Percentiles rank a stretch among this genome's conserved stretches.
These are phyloP conservation scores for Chrysanthemum lavandulifolium DNA, from an alignment of 129 eudicot genomes.

Conservation along the genomic window DNA sequence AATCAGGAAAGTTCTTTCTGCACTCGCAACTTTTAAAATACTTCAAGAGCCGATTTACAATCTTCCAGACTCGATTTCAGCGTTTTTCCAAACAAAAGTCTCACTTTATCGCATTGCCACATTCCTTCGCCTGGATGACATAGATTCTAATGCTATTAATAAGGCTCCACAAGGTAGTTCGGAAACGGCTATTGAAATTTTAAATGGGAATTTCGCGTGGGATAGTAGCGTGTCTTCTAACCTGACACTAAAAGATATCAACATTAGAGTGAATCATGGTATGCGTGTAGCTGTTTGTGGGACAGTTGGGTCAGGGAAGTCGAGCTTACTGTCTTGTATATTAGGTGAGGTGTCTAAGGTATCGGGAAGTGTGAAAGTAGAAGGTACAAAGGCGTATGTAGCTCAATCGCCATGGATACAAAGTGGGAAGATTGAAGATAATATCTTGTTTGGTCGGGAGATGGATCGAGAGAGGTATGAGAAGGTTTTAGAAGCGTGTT, in stretches of 20 bases:
- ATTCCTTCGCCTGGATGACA: constrained; percentile 63
- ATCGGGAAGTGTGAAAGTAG: constrained; percentile 54
- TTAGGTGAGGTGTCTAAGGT: constrained; percentile 71
- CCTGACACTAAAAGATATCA: constrained; percentile 56
- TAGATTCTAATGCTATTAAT: constrained; percentile 48
- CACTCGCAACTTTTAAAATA: constrained; percentile 73
- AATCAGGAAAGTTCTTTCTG: constrained; percentile 70
- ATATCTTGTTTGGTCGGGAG: constrained; percentile 71
- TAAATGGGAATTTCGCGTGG: constrained; percentile 65
- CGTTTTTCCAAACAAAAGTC: constrained; percentile 73
- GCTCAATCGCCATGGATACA: constrained; percentile 92
- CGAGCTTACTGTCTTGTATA: constrained; percentile 68
- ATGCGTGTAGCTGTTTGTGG: constrained; percentile 88
- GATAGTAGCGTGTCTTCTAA: constrained; percentile 34
- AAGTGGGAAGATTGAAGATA: constrained; percentile 80
- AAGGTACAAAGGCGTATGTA: constrained; percentile 75
- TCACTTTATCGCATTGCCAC: constrained; percentile 78
- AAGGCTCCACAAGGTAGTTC: constrained; percentile 39
- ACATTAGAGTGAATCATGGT: constrained; percentile 45
- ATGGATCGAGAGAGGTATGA: constrained; percentile 62
- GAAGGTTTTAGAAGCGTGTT: constrained; percentile 72
- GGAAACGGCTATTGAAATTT: constrained; percentile 50
- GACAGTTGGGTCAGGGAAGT: constrained; percentile 80
- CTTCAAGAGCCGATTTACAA: constrained; percentile 62
- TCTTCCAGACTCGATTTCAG: constrained; percentile 68